Base-by-base conservation (phyloP, 225 moss, liverwort and hornwort species). In the Physcomitrellopsis africana region DNA sequence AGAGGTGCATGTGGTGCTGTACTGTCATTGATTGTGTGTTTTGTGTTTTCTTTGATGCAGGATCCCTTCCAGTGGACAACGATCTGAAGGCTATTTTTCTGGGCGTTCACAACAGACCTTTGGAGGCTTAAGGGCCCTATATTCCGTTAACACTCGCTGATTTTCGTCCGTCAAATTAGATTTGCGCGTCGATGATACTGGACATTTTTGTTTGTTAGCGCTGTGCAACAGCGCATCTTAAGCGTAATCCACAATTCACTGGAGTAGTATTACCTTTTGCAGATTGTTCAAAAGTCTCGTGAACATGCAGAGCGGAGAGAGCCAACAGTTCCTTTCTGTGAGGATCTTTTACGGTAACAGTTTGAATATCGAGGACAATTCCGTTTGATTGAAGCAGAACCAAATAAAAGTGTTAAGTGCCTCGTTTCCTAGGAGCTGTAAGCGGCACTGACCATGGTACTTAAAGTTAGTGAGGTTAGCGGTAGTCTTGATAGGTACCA, bases 261-360 rank as follows among this genome's bases (percentile, higher is more conserved):
- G 65, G 70, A 19, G 32, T 49, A 16, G 27, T 46, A 14, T 63
- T 56, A 23, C 12, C 24, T 49, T 58, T 17, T 29, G 67, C 26
- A 37, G 66, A 58, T 15, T 29, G 57, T 5, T 24, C 41, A 61
- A 51, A 47, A 74, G 20, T 54, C 29, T 53, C 75, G 72, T 60
- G 32, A 37, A 37, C 61, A 83, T 86, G 86, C 83, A 81, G 80
- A 84, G 86, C 70, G 83, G 83, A 9, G 83, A 81, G 73, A 86
- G 79, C 58, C 84, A 76, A 78, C 51, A 79, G 32, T 73, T 51
- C 9, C 11, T 2, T 65, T 18, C 0, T 7, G 10, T 27, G 49
- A 55, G 56, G 23, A 27, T 63, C 23, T 49, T 24, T 60, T 19
- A 16, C 32, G 24, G 10, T 60, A 69, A 62, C 18, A 29, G 58